These are phyloP conservation scores for Pseudogymnoascus sp. DNA, from an alignment of 2,329 filamentous ascomycete genomes.

Conservation along the genomic window DNA sequence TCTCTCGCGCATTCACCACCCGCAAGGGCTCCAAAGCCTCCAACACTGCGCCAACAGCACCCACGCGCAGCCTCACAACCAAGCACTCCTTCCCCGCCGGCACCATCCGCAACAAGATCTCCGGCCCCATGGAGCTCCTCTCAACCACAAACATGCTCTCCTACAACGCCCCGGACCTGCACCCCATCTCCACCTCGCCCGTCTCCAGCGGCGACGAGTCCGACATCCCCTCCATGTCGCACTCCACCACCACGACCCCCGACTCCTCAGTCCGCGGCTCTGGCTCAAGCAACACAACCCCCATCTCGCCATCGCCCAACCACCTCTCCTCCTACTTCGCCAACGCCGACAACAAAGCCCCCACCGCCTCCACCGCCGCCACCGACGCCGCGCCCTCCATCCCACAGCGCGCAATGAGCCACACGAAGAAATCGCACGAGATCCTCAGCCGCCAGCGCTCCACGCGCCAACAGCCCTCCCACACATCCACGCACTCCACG, in stretches of 20 bases:
- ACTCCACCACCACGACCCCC: conserved; percentile 38
- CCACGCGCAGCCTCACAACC: conserved; percentile 21
- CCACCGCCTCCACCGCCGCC: conserved; percentile 35
- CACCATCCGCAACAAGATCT: conserved; percentile 57
- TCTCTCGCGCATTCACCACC: conserved; percentile 65
- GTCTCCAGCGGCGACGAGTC: conserved; percentile 62
- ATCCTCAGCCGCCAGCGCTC: conserved; percentile 63
- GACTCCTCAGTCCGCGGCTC: conserved; percentile 32
- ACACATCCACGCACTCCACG: conserved; percentile 50
- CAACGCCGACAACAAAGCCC: conserved; percentile 18
- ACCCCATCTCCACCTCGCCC: conserved; percentile 34
- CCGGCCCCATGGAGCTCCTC: conserved; percentile 73
- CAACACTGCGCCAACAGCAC: conserved; percentile 14
- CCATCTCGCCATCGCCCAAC: conserved; percentile 50
- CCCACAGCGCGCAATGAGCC: conserved; percentile 71
- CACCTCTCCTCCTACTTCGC: conserved; percentile 61
- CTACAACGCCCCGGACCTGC: conserved; percentile 85
- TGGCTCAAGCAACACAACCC: conserved; percentile 17
- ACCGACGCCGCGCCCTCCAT: conserved; percentile 54
- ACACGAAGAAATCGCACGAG: conserved; percentile 82
- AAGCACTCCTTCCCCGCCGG: conserved; percentile 21
- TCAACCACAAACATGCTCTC: conserved; percentile 95
- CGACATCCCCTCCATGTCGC: conserved; percentile 43
- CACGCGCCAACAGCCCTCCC: conserved; percentile 48
- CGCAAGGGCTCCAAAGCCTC: conserved; percentile 41